Evolutionary conservation across 306 rosid species (phyloP), one percentile per base, ranked within the genome.

Genomic region (Quercus alba): DNA sequence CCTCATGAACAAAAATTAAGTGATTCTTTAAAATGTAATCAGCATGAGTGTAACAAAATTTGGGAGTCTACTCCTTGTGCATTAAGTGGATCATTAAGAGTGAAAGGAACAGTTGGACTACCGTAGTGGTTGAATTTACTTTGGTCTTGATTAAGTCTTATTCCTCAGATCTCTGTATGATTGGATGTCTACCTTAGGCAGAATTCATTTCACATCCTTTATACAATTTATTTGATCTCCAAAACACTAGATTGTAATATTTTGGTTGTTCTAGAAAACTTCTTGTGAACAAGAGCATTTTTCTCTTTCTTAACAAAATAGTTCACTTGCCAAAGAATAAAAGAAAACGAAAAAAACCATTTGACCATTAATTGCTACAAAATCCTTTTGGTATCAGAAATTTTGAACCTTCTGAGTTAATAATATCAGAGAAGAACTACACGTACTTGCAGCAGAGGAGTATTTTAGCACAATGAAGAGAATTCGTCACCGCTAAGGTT

Each of bases 401-500:
- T 41, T 41, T 41, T 41, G 46, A 41, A 41, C 11, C 46, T 41
- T 41, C 25, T 11, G 35, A 64, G 23, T 66, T 20, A 10, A 8
- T 17, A n/a, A 13, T 12, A 20, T 56, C 68, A 68, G 15, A 54
- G 31, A 67, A 33, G 38, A 59, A 17, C 18, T 9, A 20, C 0
- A 28, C 66, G 12, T 20, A 46, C 77, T 15, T 57, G 38, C 51
- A 30, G 68, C 12, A 30, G 9, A 25, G 56, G 30, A 78, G 19
- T 33, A 17, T 12, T 35, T 66, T 73, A 14, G 46, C 38, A 10
- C 19, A 55, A 69, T 68, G 35, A 67, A 33, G 41, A 14, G 31
- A 5, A 52, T 25, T 85, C 77, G 80, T 75, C 77, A 80, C 82
- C 78, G 62, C 51, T 72, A 38, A 25, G 85, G 75, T 20, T 74